Base-by-base conservation (phyloP, 106 monocot genomes). In the Xerophyta viscosa region DNA sequence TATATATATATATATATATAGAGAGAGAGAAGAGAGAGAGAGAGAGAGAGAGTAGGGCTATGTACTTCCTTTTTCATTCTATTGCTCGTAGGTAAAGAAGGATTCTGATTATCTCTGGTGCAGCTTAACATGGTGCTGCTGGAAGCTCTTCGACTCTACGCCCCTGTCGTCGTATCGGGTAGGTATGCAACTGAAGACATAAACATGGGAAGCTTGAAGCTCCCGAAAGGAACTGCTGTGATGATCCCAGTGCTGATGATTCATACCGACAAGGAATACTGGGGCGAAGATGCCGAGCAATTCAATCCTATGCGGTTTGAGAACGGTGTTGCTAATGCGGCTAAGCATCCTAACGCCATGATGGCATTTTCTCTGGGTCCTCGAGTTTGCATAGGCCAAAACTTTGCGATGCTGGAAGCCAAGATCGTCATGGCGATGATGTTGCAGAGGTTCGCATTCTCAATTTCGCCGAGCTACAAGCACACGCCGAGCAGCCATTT, bases 251-350 rank as follows among this genome's bases (percentile, higher is more conserved):
- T 76, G 12, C n/a, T 55, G 0, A 3, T 69, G 12, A 68, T 85
- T 29, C 79, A 85, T 37, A 48, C 48, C 9, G 64, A 63, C 31
- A 72, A 75, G 20, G 65, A 72, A 17, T 1, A 65, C 1, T 85
- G 84, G 79, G 84, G 84, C 0, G 68, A 26, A 1, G 75, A 76
- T 46, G 84, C 66, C 0, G 23, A 44, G 14, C 62, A 76, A 19
- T 85, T 85, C 65, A 76, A 76, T 19, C 84, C 84, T 0, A 31
- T 52, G 8, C 67, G 84, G 42, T 85, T 85, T 37, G n/a, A n/a
- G n/a, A n/a, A n/a, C n/a, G n/a, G n/a, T n/a, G n/a, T n/a, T n/a
- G n/a, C n/a, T n/a, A n/a, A 57, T 67, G 66, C 83, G 1, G 66
- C 71, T 15, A 68, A 49, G 14, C 78, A 78, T 54, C 74, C 83